A percentile compares a stretch with the other conserved stretches of the same genome.
Conservation (phyloP, 2,329 filamentous ascomycete genomes). For the Phyllosticta citribraziliensis region DNA sequence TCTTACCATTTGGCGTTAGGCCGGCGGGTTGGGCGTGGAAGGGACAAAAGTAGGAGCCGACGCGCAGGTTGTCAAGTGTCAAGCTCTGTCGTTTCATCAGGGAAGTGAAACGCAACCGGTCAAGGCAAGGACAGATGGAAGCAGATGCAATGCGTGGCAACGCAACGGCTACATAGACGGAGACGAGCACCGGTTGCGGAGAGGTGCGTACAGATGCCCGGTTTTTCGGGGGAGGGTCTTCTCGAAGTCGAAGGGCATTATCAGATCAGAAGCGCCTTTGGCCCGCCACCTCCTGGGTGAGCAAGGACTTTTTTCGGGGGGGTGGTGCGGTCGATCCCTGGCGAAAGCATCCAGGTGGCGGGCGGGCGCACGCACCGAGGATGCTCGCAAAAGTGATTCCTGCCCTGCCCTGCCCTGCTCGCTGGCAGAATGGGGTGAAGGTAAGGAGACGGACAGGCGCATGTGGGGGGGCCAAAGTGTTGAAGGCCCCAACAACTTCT, state of each 20-base stretch:
- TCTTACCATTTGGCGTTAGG: neutral
- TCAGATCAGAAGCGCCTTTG: neutral
- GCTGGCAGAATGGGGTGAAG: constrained; percentile 4
- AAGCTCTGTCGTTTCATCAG: neutral
- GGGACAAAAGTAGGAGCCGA: neutral
- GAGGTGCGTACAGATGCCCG: neutral
- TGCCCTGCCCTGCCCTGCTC: too few species aligned
- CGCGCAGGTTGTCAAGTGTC: neutral
- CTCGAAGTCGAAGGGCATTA: neutral
- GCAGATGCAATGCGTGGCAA: neutral
- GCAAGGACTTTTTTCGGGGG: neutral
- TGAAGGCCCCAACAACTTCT: constrained; percentile 10
- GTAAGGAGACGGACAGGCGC: constrained; percentile 7
- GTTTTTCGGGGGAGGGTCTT: neutral
- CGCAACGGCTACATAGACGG: too few species aligned
- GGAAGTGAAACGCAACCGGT: neutral
- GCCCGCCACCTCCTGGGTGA: neutral
- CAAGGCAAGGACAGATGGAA: neutral
- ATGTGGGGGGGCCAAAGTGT: constrained; percentile 4
- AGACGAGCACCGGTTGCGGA: neutral
- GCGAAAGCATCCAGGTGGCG: neutral
- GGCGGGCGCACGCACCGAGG: neutral
- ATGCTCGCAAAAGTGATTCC: neutral
- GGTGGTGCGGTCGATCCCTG: neutral
- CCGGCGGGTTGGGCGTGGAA: neutral